phyloP scores from a whole-genome alignment of 495 filamentous ascomycete genomes.

The Penicillium cinerascens region DNA sequence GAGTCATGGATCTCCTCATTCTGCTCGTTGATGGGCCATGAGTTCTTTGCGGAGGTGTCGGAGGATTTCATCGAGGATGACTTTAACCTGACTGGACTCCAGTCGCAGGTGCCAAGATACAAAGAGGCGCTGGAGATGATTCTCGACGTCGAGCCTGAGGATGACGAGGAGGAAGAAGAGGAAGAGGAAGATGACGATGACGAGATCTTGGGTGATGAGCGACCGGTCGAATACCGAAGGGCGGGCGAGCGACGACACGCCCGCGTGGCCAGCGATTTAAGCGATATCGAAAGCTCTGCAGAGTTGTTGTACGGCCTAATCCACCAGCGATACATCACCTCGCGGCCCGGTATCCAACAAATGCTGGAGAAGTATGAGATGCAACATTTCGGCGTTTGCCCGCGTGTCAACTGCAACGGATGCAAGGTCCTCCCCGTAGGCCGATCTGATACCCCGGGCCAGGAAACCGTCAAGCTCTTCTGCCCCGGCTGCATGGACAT shows the following conservation, averaged over 20 bases:
- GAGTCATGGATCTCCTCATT: conserved; percentile 98
- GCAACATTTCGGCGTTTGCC: conserved; percentile 90
- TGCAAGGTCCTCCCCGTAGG: conserved; percentile 90
- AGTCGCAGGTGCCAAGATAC: conserved; percentile 96
- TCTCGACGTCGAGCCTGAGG: conserved; percentile 93
- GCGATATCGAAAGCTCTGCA: conserved; percentile 91
- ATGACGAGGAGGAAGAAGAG: conserved; percentile 77
- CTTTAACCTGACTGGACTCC: conserved; percentile 94
- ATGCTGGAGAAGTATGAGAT: conserved; percentile 99
- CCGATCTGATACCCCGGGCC: conserved; percentile 86
- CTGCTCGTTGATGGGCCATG: conserved; percentile 90
- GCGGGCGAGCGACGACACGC: conserved; percentile 71
- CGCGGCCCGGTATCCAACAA: conserved; percentile 93
- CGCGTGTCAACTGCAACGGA: conserved; percentile 81
- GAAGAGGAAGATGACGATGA: conserved; percentile 76
- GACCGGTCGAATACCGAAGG: conserved; percentile 54
- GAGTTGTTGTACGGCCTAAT: conserved; percentile 97
- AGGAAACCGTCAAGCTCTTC: conserved; percentile 97
- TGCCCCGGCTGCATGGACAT: conserved; percentile 95
- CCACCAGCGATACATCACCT: conserved; percentile 97
- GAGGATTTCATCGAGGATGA: conserved; percentile 99
- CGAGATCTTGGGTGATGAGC: conserved; percentile 64
- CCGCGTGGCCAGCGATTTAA: conserved; percentile 84
- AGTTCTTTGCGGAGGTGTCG: conserved; percentile 97
- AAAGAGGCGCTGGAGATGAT: conserved; percentile 98